Evolutionary conservation across 495 filamentous ascomycete species (phyloP).

Genomic region (Physcia stellaris): DNA sequence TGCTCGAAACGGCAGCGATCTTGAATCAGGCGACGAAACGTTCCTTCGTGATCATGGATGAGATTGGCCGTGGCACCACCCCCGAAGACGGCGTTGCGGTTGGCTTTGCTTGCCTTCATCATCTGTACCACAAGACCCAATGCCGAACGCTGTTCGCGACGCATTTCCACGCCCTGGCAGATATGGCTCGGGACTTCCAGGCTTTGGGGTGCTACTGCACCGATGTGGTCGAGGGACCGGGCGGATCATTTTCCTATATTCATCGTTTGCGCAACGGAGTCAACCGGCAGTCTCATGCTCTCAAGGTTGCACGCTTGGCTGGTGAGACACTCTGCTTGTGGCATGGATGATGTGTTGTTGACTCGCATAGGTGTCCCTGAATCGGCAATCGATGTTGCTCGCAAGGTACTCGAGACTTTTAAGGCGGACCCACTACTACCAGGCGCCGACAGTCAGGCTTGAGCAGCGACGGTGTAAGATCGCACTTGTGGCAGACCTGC

Average conservation of each 20-base stretch:
- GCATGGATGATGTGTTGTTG: background rate
- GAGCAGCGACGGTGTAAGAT: too few species aligned
- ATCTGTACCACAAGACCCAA: slow-evolving; percentile 60
- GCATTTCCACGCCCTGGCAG: slow-evolving; percentile 77
- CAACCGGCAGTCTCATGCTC: slow-evolving; percentile 74
- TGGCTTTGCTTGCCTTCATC: slow-evolving; percentile 74
- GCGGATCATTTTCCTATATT: slow-evolving; percentile 60
- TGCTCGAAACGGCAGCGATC: slow-evolving; percentile 40
- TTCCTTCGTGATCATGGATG: slow-evolving; percentile 96
- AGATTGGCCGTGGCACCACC: slow-evolving; percentile 87
- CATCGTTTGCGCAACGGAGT: slow-evolving; percentile 70
- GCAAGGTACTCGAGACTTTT: slow-evolving; percentile 16
- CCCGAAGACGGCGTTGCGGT: slow-evolving; percentile 83
- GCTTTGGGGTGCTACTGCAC: slow-evolving; percentile 74
- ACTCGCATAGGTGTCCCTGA: slow-evolving; percentile 22
- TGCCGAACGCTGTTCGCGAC: slow-evolving; percentile 84
- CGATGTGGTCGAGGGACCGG: slow-evolving; percentile 57
- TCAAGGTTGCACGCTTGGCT: slow-evolving; percentile 83
- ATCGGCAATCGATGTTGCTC: slow-evolving; percentile 26
- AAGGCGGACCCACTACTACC: too few species aligned
- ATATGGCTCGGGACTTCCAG: slow-evolving; percentile 55
- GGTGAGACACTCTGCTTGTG: slow-evolving; percentile 25
- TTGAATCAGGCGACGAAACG: slow-evolving; percentile 36
- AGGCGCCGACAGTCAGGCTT: too few species aligned
- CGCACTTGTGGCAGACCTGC: too few species aligned